Conservation (phyloP, 352 stramenopile species). For the Phytophthora sansomeana region DNA sequence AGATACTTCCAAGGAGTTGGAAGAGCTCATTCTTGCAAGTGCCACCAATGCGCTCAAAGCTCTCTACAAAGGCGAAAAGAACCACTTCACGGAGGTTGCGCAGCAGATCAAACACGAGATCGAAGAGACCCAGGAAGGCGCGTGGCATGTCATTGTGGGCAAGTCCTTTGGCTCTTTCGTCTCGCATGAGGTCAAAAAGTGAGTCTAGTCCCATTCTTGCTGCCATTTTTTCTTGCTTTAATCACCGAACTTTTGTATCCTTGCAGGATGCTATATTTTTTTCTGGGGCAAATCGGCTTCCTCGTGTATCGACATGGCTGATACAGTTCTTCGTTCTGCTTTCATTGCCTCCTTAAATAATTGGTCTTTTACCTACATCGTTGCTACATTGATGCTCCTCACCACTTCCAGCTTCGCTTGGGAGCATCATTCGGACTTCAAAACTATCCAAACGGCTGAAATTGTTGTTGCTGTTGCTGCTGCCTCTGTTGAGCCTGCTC, state of each 20-base stretch:
- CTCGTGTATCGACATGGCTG: constrained; percentile 79
- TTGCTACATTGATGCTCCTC: not conserved
- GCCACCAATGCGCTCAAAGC: constrained; percentile 84
- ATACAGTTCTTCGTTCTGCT: constrained; percentile 22
- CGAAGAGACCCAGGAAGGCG: constrained; percentile 68
- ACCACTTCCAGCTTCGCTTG: not conserved
- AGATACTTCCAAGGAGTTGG: constrained; percentile 71
- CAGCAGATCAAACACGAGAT: constrained; percentile 85
- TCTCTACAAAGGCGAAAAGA: constrained; percentile 89
- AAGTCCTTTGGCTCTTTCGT: constrained; percentile 90
- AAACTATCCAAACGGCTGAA: constrained; percentile 26
- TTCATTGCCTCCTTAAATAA: constrained; percentile 45
- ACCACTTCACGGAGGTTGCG: constrained; percentile 82
- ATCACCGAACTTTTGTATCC: constrained; percentile 8
- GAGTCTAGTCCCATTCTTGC: constrained; percentile 13
- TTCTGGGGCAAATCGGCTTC: constrained; percentile 82
- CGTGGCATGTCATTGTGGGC: constrained; percentile 87
- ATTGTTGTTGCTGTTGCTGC: constrained; percentile 33
- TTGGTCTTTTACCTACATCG: constrained; percentile 30
- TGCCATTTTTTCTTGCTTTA: constrained; percentile 4
- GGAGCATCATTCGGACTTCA: constrained; percentile 3
- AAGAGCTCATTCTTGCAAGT: constrained; percentile 75
- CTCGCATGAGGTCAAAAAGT: constrained; percentile 88
- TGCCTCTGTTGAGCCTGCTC: not conserved
- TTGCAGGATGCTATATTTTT: constrained; percentile 84